Percentiles rank a stretch among this genome's conserved stretches.
Conservation (phyloP, 257 asterid species). For the Sherardia arvensis region DNA sequence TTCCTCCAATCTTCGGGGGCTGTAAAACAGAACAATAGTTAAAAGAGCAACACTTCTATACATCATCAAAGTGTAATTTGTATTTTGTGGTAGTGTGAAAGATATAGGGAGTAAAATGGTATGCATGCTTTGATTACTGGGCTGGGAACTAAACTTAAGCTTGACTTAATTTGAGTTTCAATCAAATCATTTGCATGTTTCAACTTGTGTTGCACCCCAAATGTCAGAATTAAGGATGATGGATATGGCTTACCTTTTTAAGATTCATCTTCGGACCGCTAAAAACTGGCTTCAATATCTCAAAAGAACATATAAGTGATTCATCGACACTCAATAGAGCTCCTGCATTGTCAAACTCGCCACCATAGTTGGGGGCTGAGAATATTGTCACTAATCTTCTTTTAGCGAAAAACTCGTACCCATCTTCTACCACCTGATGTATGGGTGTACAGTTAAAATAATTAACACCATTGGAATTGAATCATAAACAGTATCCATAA, state of each 20-base stretch:
- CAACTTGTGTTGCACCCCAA: not conserved
- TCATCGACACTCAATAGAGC: slow-evolving; percentile 67
- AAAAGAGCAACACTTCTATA: not conserved
- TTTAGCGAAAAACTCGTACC: slow-evolving; percentile 76
- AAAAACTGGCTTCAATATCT: slow-evolving; percentile 54
- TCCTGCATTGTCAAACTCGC: slow-evolving; percentile 75
- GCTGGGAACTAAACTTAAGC: not conserved
- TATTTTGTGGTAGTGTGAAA: not conserved
- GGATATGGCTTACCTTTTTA: slow-evolving; percentile 41
- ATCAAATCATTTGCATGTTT: not conserved
- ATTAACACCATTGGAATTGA: not conserved
- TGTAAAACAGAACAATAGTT: slow-evolving; percentile 5
- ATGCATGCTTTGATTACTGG: too few relatives aligned
- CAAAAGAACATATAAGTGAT: slow-evolving; percentile 60
- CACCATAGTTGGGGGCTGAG: slow-evolving; percentile 76
- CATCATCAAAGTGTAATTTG: not conserved
- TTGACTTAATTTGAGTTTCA: not conserved
- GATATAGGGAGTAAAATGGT: not conserved
- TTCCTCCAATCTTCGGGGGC: slow-evolving; percentile 25
- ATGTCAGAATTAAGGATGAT: not conserved
- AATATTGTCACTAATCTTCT: slow-evolving; percentile 59
- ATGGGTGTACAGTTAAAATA: not conserved
- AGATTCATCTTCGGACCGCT: slow-evolving; percentile 37
- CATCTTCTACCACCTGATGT: slow-evolving; percentile 77
- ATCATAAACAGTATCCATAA: not conserved